These are phyloP conservation scores for Lunasporangiospora selenospora DNA, from an alignment of 192 early-diverging fungal species.

Conservation along the genomic window DNA sequence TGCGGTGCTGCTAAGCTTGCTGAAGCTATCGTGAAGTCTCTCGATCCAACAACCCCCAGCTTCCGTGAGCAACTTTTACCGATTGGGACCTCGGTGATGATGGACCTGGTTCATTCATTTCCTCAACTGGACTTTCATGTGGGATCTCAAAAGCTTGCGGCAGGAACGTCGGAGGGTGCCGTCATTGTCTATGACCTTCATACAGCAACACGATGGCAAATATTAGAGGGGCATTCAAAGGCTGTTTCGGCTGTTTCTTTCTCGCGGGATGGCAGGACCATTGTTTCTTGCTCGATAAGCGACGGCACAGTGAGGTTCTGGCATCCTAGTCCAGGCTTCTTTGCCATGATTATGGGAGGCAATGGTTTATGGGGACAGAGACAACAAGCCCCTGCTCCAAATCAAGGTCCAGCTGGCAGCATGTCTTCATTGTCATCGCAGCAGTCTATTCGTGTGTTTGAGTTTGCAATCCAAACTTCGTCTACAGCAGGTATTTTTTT, in stretches of 20 bases:
- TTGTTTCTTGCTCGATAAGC: slow-evolving; percentile 73
- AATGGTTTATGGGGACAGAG: slow-evolving; percentile 22
- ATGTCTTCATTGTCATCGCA: slow-evolving; percentile 44
- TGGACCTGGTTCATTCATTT: slow-evolving; percentile 71
- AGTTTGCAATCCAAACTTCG: slow-evolving; percentile 44
- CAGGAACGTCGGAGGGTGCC: slow-evolving; percentile 79
- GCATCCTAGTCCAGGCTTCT: slow-evolving; percentile 74
- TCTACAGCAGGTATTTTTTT: too few species aligned
- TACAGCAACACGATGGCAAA: slow-evolving; percentile 77
- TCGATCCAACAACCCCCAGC: slow-evolving; percentile 80
- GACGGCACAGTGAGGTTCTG: slow-evolving; percentile 78
- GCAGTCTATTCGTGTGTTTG: slow-evolving; percentile 52
- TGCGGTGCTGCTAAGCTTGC: slow-evolving; percentile 65
- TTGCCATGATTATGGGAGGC: slow-evolving; percentile 69
- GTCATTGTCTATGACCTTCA: slow-evolving; percentile 81
- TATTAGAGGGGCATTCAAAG: slow-evolving; percentile 80
- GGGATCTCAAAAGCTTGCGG: slow-evolving; percentile 74
- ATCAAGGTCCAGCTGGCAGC: slow-evolving; percentile 5
- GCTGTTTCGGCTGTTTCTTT: slow-evolving; percentile 74
- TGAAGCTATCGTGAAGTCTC: slow-evolving; percentile 81
- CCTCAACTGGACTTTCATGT: slow-evolving; percentile 79
- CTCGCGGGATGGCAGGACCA: slow-evolving; percentile 79
- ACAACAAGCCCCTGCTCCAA: slow-evolving; percentile 22
- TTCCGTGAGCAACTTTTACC: slow-evolving; percentile 74
- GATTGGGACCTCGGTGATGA: slow-evolving; percentile 59